Conservation (phyloP, 495 filamentous ascomycete genomes). For the Penicillium arizonense region DNA sequence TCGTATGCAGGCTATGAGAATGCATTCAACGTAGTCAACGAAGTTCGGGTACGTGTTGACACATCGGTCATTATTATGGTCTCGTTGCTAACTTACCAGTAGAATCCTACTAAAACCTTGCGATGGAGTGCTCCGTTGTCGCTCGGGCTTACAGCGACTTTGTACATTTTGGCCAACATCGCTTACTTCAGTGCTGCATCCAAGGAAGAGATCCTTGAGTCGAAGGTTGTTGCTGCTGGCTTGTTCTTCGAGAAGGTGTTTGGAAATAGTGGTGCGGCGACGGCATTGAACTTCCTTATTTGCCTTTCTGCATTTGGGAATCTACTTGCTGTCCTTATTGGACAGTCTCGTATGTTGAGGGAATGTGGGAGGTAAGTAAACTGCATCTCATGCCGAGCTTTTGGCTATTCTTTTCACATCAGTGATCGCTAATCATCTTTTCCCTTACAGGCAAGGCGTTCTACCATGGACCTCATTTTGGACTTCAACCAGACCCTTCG, state of each 20-base stretch:
- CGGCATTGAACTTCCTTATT: conserved; percentile 60
- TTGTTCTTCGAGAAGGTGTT: conserved; percentile 63
- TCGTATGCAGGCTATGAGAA: conserved; percentile 62
- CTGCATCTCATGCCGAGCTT: not conserved
- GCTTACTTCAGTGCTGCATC: conserved; percentile 61
- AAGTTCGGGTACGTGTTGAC: conserved; percentile 48
- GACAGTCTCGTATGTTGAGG: conserved; percentile 55
- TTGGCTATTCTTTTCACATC: too few species aligned
- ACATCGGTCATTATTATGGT: not conserved
- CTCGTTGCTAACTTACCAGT: not conserved
- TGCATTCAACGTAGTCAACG: conserved; percentile 64
- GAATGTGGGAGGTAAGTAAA: conserved; percentile 51
- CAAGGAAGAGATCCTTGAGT: conserved; percentile 49
- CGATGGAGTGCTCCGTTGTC: conserved; percentile 50
- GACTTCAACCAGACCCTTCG: conserved; percentile 63
- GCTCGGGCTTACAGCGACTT: conserved; percentile 45
- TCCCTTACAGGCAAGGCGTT: conserved; percentile 54
- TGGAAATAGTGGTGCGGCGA: conserved; percentile 46
- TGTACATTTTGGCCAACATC: conserved; percentile 63
- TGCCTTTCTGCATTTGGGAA: conserved; percentile 64
- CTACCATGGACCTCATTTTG: conserved; percentile 62
- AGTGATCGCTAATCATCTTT: too few species aligned
- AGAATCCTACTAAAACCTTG: conserved; percentile 59
- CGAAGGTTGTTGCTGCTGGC: conserved; percentile 53
- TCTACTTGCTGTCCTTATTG: conserved; percentile 57